These are phyloP conservation scores for Sugiyamaella sp. DNA, from an alignment of 1,139 yeast genomes.

Conservation along the genomic window DNA sequence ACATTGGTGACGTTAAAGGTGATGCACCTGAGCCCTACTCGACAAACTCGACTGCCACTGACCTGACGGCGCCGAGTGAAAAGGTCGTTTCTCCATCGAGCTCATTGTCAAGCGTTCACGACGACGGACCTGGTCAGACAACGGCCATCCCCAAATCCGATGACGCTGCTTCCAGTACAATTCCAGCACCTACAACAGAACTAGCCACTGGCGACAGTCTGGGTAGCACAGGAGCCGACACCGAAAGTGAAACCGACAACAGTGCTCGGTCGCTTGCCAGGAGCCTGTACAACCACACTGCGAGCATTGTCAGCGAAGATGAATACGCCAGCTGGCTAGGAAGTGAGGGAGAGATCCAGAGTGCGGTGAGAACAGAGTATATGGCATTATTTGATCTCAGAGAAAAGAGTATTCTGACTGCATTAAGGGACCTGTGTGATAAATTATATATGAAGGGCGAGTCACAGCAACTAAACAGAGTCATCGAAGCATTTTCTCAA, in stretches of 20 bases:
- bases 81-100: background rate
- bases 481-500: slow-evolving; percentile 67
- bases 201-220: background rate
- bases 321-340: slow-evolving; percentile 41
- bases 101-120: slow-evolving; percentile 14
- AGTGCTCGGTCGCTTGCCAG: slow-evolving; percentile 25
- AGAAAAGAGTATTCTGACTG: slow-evolving; percentile 44
- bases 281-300: slow-evolving; percentile 33
- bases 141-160: background rate
- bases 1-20: background rate
- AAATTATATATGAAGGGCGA: slow-evolving; percentile 76
- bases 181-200: background rate
- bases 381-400: slow-evolving; percentile 40
- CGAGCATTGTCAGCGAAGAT: slow-evolving; percentile 32
- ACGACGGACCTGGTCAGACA: background rate
- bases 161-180: background rate
- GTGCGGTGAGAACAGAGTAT: slow-evolving; percentile 34
- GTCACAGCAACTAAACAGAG: slow-evolving; percentile 76
- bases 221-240: background rate
- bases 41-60: slow-evolving; percentile 17
- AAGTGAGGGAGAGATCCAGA: slow-evolving; percentile 31
- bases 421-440: slow-evolving; percentile 64
- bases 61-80: slow-evolving; percentile 1
- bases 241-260: background rate
- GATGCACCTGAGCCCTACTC: slow-evolving; percentile 3